Conservation (phyloP, 2,329 filamentous ascomycete genomes). For the Arthrobotrys iridis region DNA sequence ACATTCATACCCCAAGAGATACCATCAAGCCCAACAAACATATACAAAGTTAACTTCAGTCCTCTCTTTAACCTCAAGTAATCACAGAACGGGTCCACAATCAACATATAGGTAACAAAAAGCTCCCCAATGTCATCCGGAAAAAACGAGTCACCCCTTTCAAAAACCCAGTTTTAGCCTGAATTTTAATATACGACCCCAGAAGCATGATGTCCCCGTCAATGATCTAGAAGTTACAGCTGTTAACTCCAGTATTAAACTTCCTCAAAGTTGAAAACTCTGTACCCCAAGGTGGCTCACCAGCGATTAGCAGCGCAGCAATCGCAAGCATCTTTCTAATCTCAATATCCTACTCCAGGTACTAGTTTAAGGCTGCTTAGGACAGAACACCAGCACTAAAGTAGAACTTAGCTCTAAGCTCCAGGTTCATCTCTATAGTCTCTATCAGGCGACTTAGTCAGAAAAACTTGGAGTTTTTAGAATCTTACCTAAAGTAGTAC, state of each 20-base stretch:
- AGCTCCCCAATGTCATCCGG: neutral
- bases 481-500: neutral
- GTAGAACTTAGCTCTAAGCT: neutral
- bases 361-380: neutral
- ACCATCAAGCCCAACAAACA: neutral
- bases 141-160: neutral
- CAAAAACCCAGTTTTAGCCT: neutral
- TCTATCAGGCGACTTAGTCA: neutral
- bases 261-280: neutral
- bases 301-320: neutral
- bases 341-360: neutral
- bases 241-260: neutral
- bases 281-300: neutral
- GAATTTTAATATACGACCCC: neutral
- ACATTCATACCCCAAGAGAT: neutral
- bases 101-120: neutral
- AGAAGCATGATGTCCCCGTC: conserved; percentile 5
- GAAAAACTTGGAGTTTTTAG: neutral
- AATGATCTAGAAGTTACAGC: conserved; percentile 1
- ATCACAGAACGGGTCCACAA: neutral
- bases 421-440: neutral
- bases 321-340: neutral
- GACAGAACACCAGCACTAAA: neutral
- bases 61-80: neutral
- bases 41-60: neutral